Evolutionary conservation across 306 rosid genomes (phyloP).

Genomic region (Cucumis sativus): Cucumber_9930_V3 NC_026661.2:19299501-19300000

Average conservation of each 20-base stretch:
- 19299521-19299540: not conserved
- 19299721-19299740: slow-evolving; percentile 42
- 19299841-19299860: slow-evolving; percentile 91
- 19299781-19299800: slow-evolving; percentile 88
- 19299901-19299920: not conserved
- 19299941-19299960: slow-evolving; percentile 11
- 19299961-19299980: slow-evolving; percentile 65
- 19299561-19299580: not conserved
- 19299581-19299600: not conserved
- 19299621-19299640: not conserved
- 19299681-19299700: not conserved
- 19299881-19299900: not conserved
- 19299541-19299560: not conserved
- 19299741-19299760: slow-evolving; percentile 90
- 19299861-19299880: slow-evolving; percentile 57
- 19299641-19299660: not conserved
- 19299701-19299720: not conserved
- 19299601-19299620: not conserved
- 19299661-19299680: not conserved
- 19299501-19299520: not conserved
- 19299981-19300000: slow-evolving; percentile 88
- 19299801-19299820: slow-evolving; percentile 86
- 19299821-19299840: slow-evolving; percentile 89
- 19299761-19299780: slow-evolving; percentile 84
- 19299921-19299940: slow-evolving; percentile 8